Conservation (phyloP, 2,329 filamentous ascomycete genomes). For the Plenodomus biglobosus region DNA sequence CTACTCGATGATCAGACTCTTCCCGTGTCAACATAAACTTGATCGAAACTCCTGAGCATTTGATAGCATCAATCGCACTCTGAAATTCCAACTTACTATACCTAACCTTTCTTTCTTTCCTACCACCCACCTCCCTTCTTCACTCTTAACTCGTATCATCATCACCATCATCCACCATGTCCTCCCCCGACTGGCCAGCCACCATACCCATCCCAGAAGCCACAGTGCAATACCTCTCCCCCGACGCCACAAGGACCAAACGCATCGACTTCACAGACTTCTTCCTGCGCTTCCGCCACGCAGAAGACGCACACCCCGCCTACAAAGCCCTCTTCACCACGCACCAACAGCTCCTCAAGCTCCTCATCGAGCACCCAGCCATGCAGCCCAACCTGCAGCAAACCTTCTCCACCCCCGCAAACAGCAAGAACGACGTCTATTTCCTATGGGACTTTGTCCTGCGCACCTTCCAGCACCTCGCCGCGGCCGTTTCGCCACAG, state of each 20-base stretch:
- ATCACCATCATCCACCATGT: background rate
- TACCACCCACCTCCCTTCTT: no score
- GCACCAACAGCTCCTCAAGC: conserved; percentile 8
- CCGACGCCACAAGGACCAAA: conserved; percentile 6
- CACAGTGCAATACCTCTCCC: conserved; percentile 2
- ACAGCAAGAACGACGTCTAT: conserved; percentile 19
- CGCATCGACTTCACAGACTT: conserved; percentile 15
- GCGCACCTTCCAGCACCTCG: conserved; percentile 13
- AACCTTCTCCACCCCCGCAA: conserved; percentile 10
- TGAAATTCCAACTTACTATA: background rate
- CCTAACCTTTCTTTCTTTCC: no score
- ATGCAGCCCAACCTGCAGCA: conserved; percentile 14
- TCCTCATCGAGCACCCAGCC: conserved; percentile 13
- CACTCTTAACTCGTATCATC: no score
- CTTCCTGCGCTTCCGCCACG: conserved; percentile 8
- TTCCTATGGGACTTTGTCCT: conserved; percentile 17
- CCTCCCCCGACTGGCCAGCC: conserved; percentile 1
- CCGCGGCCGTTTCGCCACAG: conserved; percentile 2
- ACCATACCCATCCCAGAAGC: conserved; percentile 2
- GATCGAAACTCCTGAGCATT: background rate
- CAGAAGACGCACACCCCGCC: conserved; percentile 4
- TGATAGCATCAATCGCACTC: background rate
- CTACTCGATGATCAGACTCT: no score
- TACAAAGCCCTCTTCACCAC: conserved; percentile 11
- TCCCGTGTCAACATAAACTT: no score